These are phyloP conservation scores for Ascochyta rabiei DNA, from an alignment of 2,329 filamentous ascomycete genomes.

Conservation along the genomic window DNA sequence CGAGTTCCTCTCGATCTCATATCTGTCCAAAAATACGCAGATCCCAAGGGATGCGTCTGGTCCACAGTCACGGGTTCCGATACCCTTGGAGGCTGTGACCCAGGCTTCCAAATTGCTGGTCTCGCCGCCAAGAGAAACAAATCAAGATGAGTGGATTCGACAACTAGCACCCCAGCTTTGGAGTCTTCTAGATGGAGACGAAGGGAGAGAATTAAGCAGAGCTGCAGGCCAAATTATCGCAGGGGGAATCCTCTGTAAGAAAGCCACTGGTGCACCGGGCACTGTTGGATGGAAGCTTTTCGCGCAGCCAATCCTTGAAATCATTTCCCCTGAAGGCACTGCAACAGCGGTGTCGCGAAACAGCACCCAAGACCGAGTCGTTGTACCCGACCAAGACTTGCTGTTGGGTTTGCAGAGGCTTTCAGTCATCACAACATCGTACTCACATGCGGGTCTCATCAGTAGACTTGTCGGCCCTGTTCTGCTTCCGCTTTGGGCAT, in stretches of 20 bases:
- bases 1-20: conserved; percentile 74
- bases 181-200: conserved; percentile 64
- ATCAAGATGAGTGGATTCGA: conserved; percentile 64
- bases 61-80: conserved; percentile 57
- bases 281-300: conserved; percentile 66
- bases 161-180: conserved; percentile 67
- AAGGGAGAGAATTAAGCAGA: conserved; percentile 63
- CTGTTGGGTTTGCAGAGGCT: conserved; percentile 61
- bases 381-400: conserved; percentile 59
- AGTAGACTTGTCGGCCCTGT: conserved; percentile 66
- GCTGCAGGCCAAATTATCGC: conserved; percentile 68
- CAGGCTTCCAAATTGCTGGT: conserved; percentile 68
- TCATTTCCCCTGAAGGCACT: conserved; percentile 55
- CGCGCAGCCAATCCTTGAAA: conserved; percentile 62
- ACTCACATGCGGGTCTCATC: conserved; percentile 70
- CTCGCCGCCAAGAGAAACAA: conserved; percentile 61
- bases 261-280: conserved; percentile 68
- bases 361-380: conserved; percentile 54
- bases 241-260: conserved; percentile 70
- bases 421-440: conserved; percentile 63
- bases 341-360: conserved; percentile 44
- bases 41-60: conserved; percentile 37
- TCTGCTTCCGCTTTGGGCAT: conserved; percentile 67
- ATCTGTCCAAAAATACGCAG: conserved; percentile 59
- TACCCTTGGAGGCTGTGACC: conserved; percentile 71